Base-by-base conservation (phyloP, 108 stramenopile genomes). In the Cyclotella distinguenda region DNA sequence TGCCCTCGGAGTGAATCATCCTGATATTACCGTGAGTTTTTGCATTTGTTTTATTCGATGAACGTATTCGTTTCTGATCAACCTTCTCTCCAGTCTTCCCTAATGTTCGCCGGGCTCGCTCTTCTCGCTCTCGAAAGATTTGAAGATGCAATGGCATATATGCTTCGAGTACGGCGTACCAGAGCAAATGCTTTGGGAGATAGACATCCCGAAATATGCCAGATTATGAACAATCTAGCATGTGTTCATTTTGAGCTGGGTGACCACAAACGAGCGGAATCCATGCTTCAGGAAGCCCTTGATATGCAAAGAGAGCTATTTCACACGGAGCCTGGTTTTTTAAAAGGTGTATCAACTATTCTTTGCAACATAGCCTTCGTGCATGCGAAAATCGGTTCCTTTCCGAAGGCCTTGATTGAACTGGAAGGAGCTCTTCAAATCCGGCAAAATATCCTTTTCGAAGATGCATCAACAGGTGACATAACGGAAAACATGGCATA, bases 361-460 rank as follows among this genome's bases (percentile, higher is more conserved):
- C 44, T 74, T 1, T 55, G 40, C 18, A 74, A 74, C 32, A 66
- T 66, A 48, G 73, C 73, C 25, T 74, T 66, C 43, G 34, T 74
- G 11, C 73, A 74, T 53, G 73, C 73, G 16, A 74, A 74, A 57
- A 66, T 31, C 34, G 73, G 73, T 26, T 25, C 47, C 2, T 74
- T 74, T 26, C 45, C 73, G 16, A 74, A 74, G 51, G 73, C 73
- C 23, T 51, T 74, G 39, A 74, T 74, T 22, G 73, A 74, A 46
- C 48, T 74, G 8, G 73, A 74, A 30, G 73, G 73, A n/a, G 73
- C 73, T 27, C 39, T 74, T 49, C 73, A 74, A 52, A 74, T 74
- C 35, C 50, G 60, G 34, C 64, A 61, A 50, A 65, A 74, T 13
- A 74, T 74, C 25, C 59, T 74, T 0, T 60, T 52, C 25, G 73